These are phyloP conservation scores for Blastobotrys attinorum DNA, from an alignment of 805 yeast genomes.

Conservation along the genomic window DNA sequence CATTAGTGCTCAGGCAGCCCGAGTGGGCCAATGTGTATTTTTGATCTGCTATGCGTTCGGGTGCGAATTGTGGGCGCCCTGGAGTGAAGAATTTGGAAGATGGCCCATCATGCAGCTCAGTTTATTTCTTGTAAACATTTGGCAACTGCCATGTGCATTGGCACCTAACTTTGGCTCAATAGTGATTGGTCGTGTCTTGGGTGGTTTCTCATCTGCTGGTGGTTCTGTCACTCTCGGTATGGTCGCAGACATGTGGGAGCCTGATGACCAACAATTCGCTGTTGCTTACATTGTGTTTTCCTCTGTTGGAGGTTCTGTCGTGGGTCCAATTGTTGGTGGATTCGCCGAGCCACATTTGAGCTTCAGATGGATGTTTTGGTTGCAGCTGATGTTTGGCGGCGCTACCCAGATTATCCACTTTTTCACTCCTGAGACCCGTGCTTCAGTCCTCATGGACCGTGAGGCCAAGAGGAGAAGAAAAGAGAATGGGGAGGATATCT, in stretches of 20 bases:
- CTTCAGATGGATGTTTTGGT: slow-evolving; percentile 51
- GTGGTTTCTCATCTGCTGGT: slow-evolving; percentile 48
- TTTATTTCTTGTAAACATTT: slow-evolving; percentile 38
- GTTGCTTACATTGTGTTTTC: slow-evolving; percentile 45
- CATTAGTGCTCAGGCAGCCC: slow-evolving; percentile 37
- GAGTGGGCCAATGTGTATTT: slow-evolving; percentile 43
- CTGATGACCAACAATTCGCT: slow-evolving; percentile 40
- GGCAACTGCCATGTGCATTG: slow-evolving; percentile 36
- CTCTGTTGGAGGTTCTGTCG: slow-evolving; percentile 44
- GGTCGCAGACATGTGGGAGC: slow-evolving; percentile 38
- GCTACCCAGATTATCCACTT: slow-evolving; percentile 30
- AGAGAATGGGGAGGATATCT: slow-evolving; percentile 28
- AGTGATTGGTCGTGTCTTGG: slow-evolving; percentile 37
- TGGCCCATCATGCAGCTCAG: slow-evolving; percentile 39
- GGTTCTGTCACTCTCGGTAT: slow-evolving; percentile 48
- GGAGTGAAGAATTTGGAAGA: slow-evolving; percentile 46
- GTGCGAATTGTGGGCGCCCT: slow-evolving; percentile 45
- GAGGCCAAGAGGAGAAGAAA: slow-evolving; percentile 33
- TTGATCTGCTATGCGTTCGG: slow-evolving; percentile 51
- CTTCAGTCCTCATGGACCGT: slow-evolving; percentile 29
- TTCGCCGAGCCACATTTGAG: slow-evolving; percentile 47
- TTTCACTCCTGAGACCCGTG: slow-evolving; percentile 33
- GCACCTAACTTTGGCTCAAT: slow-evolving; percentile 34
- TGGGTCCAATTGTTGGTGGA: slow-evolving; percentile 48
- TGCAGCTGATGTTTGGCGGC: slow-evolving; percentile 33